These are phyloP conservation scores for Ophiocordyceps robertsii DNA, from an alignment of 2,329 filamentous ascomycete genomes.

Conservation along the genomic window DNA sequence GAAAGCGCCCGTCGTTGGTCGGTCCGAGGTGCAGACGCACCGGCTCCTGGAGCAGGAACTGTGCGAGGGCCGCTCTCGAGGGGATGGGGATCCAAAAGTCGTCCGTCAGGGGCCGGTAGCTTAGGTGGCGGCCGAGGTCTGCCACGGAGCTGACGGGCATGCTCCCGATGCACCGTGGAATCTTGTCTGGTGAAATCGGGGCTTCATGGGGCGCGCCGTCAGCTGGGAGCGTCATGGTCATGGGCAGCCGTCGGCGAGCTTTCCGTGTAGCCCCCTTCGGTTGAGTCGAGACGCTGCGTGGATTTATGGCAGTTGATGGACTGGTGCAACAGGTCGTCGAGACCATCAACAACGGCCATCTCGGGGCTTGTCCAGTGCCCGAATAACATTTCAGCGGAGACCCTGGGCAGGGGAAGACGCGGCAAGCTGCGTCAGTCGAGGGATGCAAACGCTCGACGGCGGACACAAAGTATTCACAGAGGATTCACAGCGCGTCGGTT, in stretches of 20 bases:
- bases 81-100: slow-evolving; percentile 1
- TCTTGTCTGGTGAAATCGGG: not conserved
- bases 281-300: no score
- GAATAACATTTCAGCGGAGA: no score
- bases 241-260: no score
- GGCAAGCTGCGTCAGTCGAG: no score
- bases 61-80: not conserved
- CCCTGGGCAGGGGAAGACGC: no score
- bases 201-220: not conserved
- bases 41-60: not conserved
- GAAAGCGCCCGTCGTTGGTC: not conserved
- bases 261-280: no score
- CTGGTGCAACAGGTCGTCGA: no score
- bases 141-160: not conserved
- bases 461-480: not conserved
- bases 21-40: not conserved
- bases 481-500: not conserved
- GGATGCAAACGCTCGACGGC: no score
- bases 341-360: no score
- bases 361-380: no score
- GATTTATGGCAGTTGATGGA: no score
- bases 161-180: not conserved
- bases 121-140: not conserved
- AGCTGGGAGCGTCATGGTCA: no score
- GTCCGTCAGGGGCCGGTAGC: not conserved